Evolutionary conservation across 73 alveolate species (phyloP), one percentile per base, ranked within the genome.

Genomic region (Uronychia binucleata): DNA sequence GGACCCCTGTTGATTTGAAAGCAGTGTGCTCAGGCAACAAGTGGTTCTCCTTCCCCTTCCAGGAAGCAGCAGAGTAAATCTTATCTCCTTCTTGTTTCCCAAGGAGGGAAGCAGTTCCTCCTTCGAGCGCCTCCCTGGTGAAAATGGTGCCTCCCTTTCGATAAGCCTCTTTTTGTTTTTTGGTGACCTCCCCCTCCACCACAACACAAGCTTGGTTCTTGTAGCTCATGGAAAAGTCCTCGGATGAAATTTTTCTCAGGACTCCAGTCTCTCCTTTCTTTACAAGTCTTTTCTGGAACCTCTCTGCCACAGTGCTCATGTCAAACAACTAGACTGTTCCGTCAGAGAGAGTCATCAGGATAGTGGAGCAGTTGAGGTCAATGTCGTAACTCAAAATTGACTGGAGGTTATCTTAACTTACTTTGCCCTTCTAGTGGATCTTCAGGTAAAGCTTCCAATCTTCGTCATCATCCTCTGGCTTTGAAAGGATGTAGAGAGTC

Each of bases 321-420:
- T 85, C 91, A 58, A 77, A 85, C 1, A 77, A 28, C 19, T 85
- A 77, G 57, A 79, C 86, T 5, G 35, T 35, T 19, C 91, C 91
- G 35, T 77, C 78, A 26, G 86, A 77, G 26, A 85, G 74, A 5
- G 77, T 28, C 27, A 77, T 1, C n/a, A 28, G 57, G 30, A 30
- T 77, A 85, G 57, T 75, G 30, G 35, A 57, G 32, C 59, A 77
- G 77, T 85, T 84, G 29, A 77, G 28, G 26, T 76, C 85, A 35
- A 77, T 35, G 82, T 85, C 91, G 35, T 1, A 85, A 74, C 75
- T 85, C 34, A 25, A 85, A n/a, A 30, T 77, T 85, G 57, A 85
- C 91, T 28, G 31, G n/a, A 31, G 79, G 26, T 60, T 30, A 1
- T 14, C 67, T 33, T 25, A 31, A 28, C 27, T 33, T 19, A 1